phyloP scores from a whole-genome alignment of 257 asterid genomes.

The Penstemon newberryi region DNA sequence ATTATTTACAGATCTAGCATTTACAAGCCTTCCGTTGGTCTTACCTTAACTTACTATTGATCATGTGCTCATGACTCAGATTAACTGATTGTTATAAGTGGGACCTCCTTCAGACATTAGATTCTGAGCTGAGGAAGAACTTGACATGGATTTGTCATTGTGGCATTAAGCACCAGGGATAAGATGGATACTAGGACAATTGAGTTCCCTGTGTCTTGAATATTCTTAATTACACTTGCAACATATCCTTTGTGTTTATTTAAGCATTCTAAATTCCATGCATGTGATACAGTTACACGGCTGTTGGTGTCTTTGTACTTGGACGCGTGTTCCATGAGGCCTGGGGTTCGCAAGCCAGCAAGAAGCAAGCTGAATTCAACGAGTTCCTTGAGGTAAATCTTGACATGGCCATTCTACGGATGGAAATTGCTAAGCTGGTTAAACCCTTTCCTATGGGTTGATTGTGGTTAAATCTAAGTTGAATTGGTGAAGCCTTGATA shows the following conservation, averaged over 20 bases:
- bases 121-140: conserved; percentile 25
- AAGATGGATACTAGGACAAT: conserved; percentile 8
- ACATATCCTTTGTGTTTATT: conserved; percentile 26
- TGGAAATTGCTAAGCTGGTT: conserved; percentile 16
- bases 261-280: conserved; percentile 35
- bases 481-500: conserved; percentile 20
- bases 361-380: conserved; percentile 93
- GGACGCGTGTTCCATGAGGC: conserved; percentile 88
- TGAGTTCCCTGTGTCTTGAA: conserved; percentile 8
- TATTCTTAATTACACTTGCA: conserved; percentile 22
- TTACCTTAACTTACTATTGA: not conserved
- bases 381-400: conserved; percentile 77
- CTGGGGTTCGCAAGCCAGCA: conserved; percentile 84
- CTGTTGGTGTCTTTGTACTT: conserved; percentile 97
- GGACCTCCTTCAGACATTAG: not conserved
- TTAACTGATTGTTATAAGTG: conserved; percentile 11
- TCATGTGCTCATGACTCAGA: not conserved
- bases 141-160: conserved; percentile 1
- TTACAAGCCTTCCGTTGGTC: not conserved
- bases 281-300: conserved; percentile 68
- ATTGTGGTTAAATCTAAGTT: conserved; percentile 6
- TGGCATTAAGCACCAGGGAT: conserved; percentile 19
- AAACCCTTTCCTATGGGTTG: conserved; percentile 3
- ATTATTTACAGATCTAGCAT: not conserved
- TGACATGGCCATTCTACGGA: conserved; percentile 8